Conservation (phyloP, 2,329 filamentous ascomycete species). For the Diaporthe caulivora region DNA sequence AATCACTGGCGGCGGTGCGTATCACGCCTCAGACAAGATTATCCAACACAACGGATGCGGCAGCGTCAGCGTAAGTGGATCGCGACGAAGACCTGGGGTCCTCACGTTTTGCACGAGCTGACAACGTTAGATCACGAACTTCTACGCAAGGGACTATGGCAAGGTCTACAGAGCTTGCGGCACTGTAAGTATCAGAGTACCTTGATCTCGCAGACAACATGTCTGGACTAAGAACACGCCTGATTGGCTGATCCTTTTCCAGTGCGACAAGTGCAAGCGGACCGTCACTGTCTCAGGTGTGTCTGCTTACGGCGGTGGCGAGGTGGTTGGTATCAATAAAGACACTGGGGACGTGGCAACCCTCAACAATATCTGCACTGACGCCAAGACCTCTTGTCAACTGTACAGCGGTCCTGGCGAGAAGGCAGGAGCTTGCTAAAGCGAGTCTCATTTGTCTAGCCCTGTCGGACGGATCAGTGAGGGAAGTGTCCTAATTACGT, state of each 20-base stretch:
- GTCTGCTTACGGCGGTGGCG: slow-evolving; percentile 2
- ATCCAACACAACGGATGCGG: slow-evolving; percentile 4
- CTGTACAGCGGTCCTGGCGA: slow-evolving; percentile 6
- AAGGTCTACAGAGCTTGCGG: slow-evolving; percentile 8
- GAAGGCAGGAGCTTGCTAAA: slow-evolving; percentile 4
- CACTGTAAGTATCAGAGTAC: slow-evolving; percentile 1
- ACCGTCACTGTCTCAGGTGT: neutral
- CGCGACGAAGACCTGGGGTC: neutral
- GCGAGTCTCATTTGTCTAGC: too few relatives aligned
- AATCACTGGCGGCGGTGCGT: neutral
- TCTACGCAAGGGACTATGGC: slow-evolving; percentile 1
- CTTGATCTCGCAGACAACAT: neutral
- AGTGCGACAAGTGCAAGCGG: slow-evolving; percentile 4
- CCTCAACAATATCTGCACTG: neutral
- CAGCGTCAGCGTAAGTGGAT: neutral
- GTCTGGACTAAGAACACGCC: neutral
- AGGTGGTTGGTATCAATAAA: neutral
- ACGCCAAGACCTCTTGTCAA: slow-evolving; percentile 2
- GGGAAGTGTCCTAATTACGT: neutral
- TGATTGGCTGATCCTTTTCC: neutral
- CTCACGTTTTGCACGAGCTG: neutral
- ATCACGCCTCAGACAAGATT: neutral
- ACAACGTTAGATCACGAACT: neutral
- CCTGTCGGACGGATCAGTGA: neutral
- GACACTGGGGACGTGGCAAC: neutral